Evolutionary conservation across 148 eudicot genomes (phyloP), one percentile per base, ranked within the genome.

Genomic region (Chenopodium quinoa): DNA sequence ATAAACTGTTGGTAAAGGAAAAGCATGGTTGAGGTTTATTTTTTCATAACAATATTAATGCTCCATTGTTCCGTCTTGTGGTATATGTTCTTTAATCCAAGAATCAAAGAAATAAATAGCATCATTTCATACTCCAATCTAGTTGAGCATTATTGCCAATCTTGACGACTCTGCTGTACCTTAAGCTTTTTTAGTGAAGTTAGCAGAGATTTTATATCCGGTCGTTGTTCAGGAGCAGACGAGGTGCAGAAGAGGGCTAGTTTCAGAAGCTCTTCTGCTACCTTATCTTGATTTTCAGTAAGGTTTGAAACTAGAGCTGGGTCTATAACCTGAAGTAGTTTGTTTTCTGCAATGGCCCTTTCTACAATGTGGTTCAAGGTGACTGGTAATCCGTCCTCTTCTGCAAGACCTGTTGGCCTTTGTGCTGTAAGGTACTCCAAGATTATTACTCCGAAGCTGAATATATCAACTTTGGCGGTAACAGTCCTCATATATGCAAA

Each of bases 401-500:
- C 85, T 60, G 84, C 64, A 52, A 89, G 85, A 64, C 87, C 88
- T 69, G 98, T 92, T 78, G 98, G 99, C 85, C 99, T 88, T 81
- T 63, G 64, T 74, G 82, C 87, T 29, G 98, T 93, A 9, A 96
- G 46, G 14, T 91, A 63, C 80, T 96, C 98, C 95, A 96, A 89
- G 81, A 90, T 79, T 75, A 93, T 82, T 29, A 93, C 71, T 7
- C 99, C 98, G 7, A 92, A 93, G 91, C 98, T 93, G 90, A 93
- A 96, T 71, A 96, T 88, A 48, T 96, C 98, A 44, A 93, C 97
- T 83, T 93, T 92, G 50, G 99, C 90, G 11, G 98, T 93, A 29
- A 92, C 88, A 75, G 82, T 86, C 88, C 92, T 89, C 95, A 92
- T 93, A 76, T 90, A 96, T 75, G 99, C 98, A 77, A 91, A 89